phyloP scores from a whole-genome alignment of 192 early-diverging fungal genomes.

The Podila minutissima region DNA sequence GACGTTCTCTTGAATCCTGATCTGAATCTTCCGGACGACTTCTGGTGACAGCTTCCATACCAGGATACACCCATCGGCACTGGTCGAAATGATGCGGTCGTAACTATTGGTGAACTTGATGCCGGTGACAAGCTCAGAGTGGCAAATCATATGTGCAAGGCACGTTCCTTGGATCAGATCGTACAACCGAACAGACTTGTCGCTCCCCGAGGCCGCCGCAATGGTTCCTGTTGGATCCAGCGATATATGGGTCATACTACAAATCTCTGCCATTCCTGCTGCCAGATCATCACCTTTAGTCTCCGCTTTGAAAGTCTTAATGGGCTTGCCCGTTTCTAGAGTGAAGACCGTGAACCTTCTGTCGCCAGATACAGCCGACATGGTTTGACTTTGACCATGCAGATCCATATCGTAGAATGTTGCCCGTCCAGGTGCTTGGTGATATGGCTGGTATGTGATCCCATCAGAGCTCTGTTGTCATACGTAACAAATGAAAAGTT shows the following conservation, averaged over 20 bases:
- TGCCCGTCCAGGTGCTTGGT: slow-evolving; percentile 73
- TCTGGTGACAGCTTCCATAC: slow-evolving; percentile 74
- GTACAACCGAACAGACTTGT: slow-evolving; percentile 77
- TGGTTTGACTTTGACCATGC: slow-evolving; percentile 60
- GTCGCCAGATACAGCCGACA: slow-evolving; percentile 77
- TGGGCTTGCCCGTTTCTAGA: slow-evolving; percentile 72
- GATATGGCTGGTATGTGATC: slow-evolving; percentile 62
- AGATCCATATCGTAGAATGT: slow-evolving; percentile 81
- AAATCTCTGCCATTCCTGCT: slow-evolving; percentile 53
- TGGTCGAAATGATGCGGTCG: slow-evolving; percentile 70
- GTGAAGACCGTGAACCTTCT: slow-evolving; percentile 69
- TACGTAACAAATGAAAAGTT: background rate
- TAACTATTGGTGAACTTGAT: slow-evolving; percentile 68
- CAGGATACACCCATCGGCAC: slow-evolving; percentile 80
- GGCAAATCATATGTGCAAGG: slow-evolving; percentile 67
- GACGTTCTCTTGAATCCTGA: slow-evolving; percentile 30
- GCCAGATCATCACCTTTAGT: slow-evolving; percentile 50
- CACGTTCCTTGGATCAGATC: slow-evolving; percentile 71
- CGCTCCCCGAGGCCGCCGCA: slow-evolving; percentile 70
- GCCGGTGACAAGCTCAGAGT: slow-evolving; percentile 79
- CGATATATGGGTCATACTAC: slow-evolving; percentile 70
- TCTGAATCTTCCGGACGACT: slow-evolving; percentile 35
- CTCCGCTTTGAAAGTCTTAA: slow-evolving; percentile 68
- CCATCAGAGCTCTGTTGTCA: slow-evolving; percentile 27
- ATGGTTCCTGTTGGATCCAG: slow-evolving; percentile 77